These are phyloP conservation scores for Keithomyces neogunnii DNA, from an alignment of 2,329 filamentous ascomycete genomes.

Conservation along the genomic window DNA sequence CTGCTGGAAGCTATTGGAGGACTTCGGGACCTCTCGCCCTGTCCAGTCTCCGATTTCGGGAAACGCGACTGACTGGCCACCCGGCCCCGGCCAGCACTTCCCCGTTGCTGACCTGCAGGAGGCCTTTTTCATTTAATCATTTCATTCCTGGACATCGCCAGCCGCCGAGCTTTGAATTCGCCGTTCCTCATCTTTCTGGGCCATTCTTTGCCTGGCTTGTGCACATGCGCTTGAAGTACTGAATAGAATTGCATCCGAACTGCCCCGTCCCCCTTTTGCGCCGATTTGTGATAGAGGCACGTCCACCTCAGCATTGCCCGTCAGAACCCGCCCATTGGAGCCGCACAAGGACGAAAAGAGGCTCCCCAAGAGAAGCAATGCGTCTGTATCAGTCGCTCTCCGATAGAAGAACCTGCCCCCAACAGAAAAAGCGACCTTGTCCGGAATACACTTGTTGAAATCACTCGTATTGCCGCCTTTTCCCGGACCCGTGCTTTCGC, in stretches of 20 bases:
- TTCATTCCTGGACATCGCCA: background rate
- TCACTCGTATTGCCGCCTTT: background rate
- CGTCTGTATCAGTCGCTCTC: background rate
- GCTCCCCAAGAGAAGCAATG: background rate
- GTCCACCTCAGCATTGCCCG: background rate
- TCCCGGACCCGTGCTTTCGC: background rate
- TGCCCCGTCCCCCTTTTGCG: too few relatives aligned
- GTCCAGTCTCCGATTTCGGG: conserved; percentile 3
- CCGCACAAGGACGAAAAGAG: background rate
- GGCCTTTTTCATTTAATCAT: background rate
- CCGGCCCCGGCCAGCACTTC: background rate
- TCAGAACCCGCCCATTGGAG: background rate
- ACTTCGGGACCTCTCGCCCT: background rate
- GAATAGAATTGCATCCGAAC: too few relatives aligned
- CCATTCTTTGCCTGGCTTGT: background rate
- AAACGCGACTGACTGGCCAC: background rate
- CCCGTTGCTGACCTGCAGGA: background rate
- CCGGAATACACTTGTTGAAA: background rate
- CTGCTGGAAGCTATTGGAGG: background rate
- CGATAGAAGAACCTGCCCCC: background rate
- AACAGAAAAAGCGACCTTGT: background rate
- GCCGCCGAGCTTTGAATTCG: background rate
- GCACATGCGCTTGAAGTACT: background rate
- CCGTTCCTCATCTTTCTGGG: background rate
- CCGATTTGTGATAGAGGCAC: background rate